A percentile compares a stretch with the other conserved stretches of the same genome.
Conservation (phyloP, 805 yeast species). For the Lipomyces spencermartinsiae region DNA sequence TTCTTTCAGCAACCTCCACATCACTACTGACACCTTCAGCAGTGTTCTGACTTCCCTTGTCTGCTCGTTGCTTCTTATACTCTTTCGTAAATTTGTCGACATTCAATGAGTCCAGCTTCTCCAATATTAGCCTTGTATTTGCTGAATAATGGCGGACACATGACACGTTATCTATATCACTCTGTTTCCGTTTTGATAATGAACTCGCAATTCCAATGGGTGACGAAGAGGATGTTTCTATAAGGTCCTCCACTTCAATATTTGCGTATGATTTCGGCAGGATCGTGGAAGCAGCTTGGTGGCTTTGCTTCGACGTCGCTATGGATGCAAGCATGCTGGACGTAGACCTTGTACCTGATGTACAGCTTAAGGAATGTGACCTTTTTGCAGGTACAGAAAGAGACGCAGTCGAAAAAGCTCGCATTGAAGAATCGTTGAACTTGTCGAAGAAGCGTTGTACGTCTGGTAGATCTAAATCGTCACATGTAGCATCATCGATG, state of each 20-base stretch:
- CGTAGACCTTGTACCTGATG: background rate
- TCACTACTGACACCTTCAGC: background rate
- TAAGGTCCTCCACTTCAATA: background rate
- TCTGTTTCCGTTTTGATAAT: background rate
- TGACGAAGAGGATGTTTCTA: background rate
- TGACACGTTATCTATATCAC: slow-evolving; percentile 1
- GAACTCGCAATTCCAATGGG: background rate
- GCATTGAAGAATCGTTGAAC: background rate
- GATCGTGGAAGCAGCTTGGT: background rate
- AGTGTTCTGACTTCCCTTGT: background rate
- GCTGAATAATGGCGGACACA: background rate
- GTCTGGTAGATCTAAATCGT: background rate
- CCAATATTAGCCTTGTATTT: background rate
- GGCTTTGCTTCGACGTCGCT: background rate
- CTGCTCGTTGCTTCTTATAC: background rate
- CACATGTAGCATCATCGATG: background rate
- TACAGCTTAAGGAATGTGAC: background rate
- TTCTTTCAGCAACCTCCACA: background rate
- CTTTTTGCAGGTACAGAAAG: background rate
- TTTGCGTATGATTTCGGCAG: background rate
- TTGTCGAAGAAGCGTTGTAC: background rate
- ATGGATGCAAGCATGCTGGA: background rate
- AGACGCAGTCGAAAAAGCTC: background rate
- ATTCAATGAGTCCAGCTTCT: slow-evolving; percentile 3
- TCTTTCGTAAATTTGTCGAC: background rate